Conservation (phyloP, 176 grass and related monocot species). For the Aegilops bicornis region DNA sequence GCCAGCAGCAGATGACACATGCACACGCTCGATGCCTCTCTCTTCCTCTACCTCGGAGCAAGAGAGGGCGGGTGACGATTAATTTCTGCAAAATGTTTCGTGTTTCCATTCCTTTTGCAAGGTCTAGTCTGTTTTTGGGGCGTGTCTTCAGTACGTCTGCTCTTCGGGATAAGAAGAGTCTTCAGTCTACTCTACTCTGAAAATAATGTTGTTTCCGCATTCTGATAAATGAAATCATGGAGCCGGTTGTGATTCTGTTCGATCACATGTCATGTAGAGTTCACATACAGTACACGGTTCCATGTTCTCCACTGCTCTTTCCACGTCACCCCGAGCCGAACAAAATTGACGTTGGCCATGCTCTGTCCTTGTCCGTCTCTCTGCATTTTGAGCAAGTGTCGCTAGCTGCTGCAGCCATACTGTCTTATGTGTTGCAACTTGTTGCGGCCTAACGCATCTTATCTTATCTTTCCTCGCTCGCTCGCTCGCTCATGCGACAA, state of each 20-base stretch:
- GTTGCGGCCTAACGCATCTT: background rate
- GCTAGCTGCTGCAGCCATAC: background rate
- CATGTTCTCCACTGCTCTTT: background rate
- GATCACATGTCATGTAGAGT: background rate
- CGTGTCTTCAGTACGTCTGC: background rate
- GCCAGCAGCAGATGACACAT: too few species aligned
- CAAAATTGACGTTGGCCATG: background rate
- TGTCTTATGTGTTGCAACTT: background rate
- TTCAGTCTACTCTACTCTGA: background rate
- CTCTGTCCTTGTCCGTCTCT: background rate
- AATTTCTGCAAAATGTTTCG: background rate
- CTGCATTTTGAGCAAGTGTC: constrained; percentile 10
- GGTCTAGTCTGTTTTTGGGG: background rate
- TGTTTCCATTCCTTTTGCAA: background rate
- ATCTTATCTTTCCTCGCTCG: background rate
- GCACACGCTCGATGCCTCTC: too few species aligned
- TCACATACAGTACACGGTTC: too few species aligned
- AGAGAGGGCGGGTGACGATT: background rate
- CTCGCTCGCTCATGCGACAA: background rate
- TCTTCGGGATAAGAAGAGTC: background rate
- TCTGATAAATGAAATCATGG: constrained; percentile 10
- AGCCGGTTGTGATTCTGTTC: background rate
- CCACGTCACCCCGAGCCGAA: background rate
- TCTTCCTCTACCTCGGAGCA: too few species aligned
- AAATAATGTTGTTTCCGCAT: constrained; percentile 20